A percentile compares a stretch with the other conserved stretches of the same genome.
Conservation (phyloP, 345 rosid species). For the Populus deltoides region DNA sequence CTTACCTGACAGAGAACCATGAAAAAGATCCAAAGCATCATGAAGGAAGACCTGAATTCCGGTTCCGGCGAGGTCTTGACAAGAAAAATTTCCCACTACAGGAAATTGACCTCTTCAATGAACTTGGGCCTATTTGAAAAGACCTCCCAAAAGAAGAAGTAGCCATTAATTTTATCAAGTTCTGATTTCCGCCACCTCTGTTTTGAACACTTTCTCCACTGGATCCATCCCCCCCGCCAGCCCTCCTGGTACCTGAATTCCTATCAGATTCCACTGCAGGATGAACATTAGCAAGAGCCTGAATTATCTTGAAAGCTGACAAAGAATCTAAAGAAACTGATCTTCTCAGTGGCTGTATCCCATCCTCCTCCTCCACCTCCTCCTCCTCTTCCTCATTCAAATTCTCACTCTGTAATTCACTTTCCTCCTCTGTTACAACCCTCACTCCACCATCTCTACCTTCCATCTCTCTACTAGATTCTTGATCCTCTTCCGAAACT, state of each 20-base stretch:
- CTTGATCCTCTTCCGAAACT: conserved; percentile 23
- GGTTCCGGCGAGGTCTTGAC: conserved; percentile 24
- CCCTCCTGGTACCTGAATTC: conserved; percentile 9
- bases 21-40: conserved; percentile 1
- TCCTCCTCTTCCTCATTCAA: conserved; percentile 11
- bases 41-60: conserved; percentile 19
- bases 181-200: conserved; percentile 30
- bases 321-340: conserved; percentile 68
- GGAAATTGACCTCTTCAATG: conserved; percentile 60
- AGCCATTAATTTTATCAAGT: conserved; percentile 28
- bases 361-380: conserved; percentile 8
- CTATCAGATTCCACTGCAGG: conserved; percentile 18
- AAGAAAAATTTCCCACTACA: conserved; percentile 52
- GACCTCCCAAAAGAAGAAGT: conserved; percentile 45
- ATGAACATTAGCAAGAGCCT: conserved; percentile 25
- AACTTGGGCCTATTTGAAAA: conserved; percentile 33
- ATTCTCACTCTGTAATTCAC: conserved; percentile 20
- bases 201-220: conserved; percentile 11
- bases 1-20: conserved; percentile 1
- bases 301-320: conserved; percentile 47
- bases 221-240: conserved; percentile 22
- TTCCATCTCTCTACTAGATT: conserved; percentile 17
- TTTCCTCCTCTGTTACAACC: conserved; percentile 15
- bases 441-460: conserved; percentile 13
- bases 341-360: conserved; percentile 50